phyloP scores from a whole-genome alignment of 495 filamentous ascomycete genomes.

The Letharia columbiana region DNA sequence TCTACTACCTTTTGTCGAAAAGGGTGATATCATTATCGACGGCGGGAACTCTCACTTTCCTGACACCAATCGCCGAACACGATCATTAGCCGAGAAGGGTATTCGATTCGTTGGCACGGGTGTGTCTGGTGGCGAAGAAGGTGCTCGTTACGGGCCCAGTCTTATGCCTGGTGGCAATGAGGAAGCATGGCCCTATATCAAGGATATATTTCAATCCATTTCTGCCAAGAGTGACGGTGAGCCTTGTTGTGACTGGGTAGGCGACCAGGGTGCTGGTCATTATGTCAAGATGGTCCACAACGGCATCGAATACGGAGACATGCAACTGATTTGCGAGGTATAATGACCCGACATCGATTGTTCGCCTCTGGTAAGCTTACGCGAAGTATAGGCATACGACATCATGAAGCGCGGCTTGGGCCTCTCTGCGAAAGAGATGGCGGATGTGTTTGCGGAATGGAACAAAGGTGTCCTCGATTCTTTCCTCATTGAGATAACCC shows the following conservation, averaged over 20 bases:
- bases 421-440: conserved; percentile 80
- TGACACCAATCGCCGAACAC: conserved; percentile 91
- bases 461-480: conserved; percentile 98
- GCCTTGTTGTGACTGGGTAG: conserved; percentile 98
- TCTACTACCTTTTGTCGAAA: conserved; percentile 78
- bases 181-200: conserved; percentile 96
- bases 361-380: conserved; percentile 6
- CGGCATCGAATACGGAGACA: conserved; percentile 99
- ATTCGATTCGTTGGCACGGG: conserved; percentile 94
- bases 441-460: conserved; percentile 89
- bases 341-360: conserved; percentile 20
- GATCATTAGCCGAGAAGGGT: conserved; percentile 75
- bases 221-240: conserved; percentile 94
- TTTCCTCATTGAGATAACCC: conserved; percentile 98
- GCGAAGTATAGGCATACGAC: conserved; percentile 75
- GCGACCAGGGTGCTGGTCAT: conserved; percentile 97
- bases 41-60: conserved; percentile 99
- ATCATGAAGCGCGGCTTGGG: conserved; percentile 97
- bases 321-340: conserved; percentile 99
- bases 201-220: conserved; percentile 97
- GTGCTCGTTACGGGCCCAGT: conserved; percentile 92
- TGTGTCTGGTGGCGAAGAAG: conserved; percentile 99
- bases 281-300: conserved; percentile 99
- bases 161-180: conserved; percentile 98
- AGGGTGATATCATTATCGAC: conserved; percentile 98